phyloP scores from a whole-genome alignment of 768 basidiomycete species.

The Hygrocybe punicea region DNA sequence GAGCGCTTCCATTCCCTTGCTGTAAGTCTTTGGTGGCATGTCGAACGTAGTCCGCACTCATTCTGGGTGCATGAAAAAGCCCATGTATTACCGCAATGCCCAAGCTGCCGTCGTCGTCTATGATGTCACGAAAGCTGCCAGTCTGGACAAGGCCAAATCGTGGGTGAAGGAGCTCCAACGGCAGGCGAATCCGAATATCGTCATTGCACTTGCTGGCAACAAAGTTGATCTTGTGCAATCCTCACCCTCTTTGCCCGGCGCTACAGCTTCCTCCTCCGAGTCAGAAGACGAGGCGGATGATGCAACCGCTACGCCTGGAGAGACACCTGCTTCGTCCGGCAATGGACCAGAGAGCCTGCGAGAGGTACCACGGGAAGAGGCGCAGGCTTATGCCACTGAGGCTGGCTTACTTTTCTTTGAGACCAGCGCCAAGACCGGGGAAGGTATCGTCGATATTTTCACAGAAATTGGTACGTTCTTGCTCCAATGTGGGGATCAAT shows the following conservation, averaged over 20 bases:
- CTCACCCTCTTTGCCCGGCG: constrained; percentile 49
- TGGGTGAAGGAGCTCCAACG: constrained; percentile 99
- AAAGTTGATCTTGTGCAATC: constrained; percentile 88
- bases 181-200: constrained; percentile 98
- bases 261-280: constrained; percentile 55
- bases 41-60: not conserved
- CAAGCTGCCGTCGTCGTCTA: constrained; percentile 98
- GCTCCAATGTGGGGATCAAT: not conserved
- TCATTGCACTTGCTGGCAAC: constrained; percentile 97
- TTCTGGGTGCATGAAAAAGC: constrained; percentile 40
- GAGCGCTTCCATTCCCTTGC: constrained; percentile 98
- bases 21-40: constrained; percentile 43
- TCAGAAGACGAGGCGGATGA: constrained; percentile 90
- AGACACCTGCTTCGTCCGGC: constrained; percentile 49
- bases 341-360: constrained; percentile 69
- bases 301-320: constrained; percentile 84
- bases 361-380: constrained; percentile 92
- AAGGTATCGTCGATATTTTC: constrained; percentile 93
- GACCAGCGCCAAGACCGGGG: constrained; percentile 95
- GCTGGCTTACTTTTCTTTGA: constrained; percentile 95
- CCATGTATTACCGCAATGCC: constrained; percentile 99
- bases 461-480: constrained; percentile 85
- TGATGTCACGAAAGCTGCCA: constrained; percentile 93
- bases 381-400: constrained; percentile 93
- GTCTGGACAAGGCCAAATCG: constrained; percentile 97